Conservation (phyloP, 108 stramenopile genomes). For the Cylindrotheca fusiformis region DNA sequence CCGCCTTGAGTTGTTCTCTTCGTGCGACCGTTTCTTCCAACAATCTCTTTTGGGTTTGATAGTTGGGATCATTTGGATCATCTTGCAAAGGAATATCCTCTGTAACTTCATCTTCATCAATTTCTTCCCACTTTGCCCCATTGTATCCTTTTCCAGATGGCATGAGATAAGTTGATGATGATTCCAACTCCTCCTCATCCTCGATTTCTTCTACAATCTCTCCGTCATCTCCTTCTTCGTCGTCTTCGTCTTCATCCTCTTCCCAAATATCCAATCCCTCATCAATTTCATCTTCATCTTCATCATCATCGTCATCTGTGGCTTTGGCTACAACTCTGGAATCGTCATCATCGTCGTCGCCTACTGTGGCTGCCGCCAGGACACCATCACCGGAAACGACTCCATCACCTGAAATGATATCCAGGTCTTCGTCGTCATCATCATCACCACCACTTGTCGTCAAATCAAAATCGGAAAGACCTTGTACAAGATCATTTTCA, state of each 20-base stretch:
- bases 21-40: conserved; percentile 33
- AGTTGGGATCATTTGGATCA: conserved; percentile 43
- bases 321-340: conserved; percentile 7
- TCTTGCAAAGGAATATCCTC: conserved; percentile 27
- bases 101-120: conserved; percentile 15
- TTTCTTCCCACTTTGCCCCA: conserved; percentile 26
- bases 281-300: conserved; percentile 21
- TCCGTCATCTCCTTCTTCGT: conserved; percentile 9
- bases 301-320: conserved; percentile 21
- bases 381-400: background rate
- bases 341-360: conserved; percentile 23
- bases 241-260: conserved; percentile 26
- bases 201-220: conserved; percentile 12
- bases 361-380: too few relatives aligned
- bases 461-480: conserved; percentile 17
- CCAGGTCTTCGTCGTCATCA: conserved; percentile 22
- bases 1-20: conserved; percentile 14
- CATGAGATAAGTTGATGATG: conserved; percentile 5
- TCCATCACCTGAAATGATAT: conserved; percentile 1
- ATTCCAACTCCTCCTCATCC: conserved; percentile 14
- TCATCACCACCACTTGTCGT: too few relatives aligned
- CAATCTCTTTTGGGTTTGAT: conserved; percentile 32
- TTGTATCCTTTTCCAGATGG: conserved; percentile 6
- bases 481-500: conserved; percentile 11
- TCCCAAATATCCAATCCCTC: conserved; percentile 13